These are phyloP conservation scores for Colletotrichum tropicicola DNA, from an alignment of 2,329 filamentous ascomycete species.

Conservation along the genomic window DNA sequence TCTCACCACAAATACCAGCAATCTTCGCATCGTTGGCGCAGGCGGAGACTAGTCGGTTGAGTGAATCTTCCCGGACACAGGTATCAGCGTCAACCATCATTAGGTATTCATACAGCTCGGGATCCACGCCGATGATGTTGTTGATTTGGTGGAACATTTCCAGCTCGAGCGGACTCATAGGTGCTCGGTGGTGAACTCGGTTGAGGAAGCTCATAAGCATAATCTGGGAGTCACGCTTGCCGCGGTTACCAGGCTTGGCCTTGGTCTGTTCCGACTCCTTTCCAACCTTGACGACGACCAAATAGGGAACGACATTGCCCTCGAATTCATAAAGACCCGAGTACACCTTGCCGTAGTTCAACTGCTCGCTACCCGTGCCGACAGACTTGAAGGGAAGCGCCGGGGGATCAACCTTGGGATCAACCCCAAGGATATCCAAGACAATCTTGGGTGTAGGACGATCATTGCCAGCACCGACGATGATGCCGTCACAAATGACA, in stretches of 20 bases:
- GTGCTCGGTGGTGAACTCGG: conserved; percentile 90
- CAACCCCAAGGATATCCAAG: conserved; percentile 94
- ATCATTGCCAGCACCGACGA: conserved; percentile 95
- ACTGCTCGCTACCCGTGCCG: conserved; percentile 86
- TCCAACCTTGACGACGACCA: conserved; percentile 96
- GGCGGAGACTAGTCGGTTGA: conserved; percentile 90
- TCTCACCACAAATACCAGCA: conserved; percentile 97
- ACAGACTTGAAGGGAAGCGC: conserved; percentile 95
- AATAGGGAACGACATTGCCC: conserved; percentile 95
- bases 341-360: conserved; percentile 99
- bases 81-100: conserved; percentile 99
- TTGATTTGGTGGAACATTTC: conserved; percentile 99
- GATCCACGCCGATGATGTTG: conserved; percentile 98
- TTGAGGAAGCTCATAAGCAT: conserved; percentile 97
- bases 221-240: conserved; percentile 98
- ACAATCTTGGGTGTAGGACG: conserved; percentile 97
- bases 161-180: conserved; percentile 95
- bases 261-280: conserved; percentile 94
- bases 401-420: conserved; percentile 95
- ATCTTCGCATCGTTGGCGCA: conserved; percentile 96
- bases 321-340: conserved; percentile 97
- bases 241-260: conserved; percentile 94
- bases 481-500: conserved; percentile 96
- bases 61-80: conserved; percentile 87
- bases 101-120: conserved; percentile 95